Base-by-base conservation (phyloP, 805 yeast species). In the Metschnikowia lochheadii region DNA sequence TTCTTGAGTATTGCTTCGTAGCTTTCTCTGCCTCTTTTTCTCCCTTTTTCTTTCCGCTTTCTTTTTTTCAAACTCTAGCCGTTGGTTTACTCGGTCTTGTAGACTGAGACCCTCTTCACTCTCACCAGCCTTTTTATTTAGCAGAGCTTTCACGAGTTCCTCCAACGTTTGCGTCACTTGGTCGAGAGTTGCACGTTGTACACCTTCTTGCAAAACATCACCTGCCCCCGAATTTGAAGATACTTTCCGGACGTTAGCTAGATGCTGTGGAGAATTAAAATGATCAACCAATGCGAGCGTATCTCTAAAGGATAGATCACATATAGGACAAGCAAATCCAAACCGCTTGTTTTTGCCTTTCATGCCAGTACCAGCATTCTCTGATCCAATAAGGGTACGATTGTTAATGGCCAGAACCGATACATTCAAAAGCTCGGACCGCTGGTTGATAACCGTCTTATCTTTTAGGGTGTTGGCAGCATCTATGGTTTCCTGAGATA, bases 311-410 rank as follows among this genome's bases (percentile, higher is more conserved):
- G 92, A 84, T 51, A 88, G 65, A 55, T 85, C 81, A 66, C 99
- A 94, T 1, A 80, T 65, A 10, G 85, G 87, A 67, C 99, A 94
- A 58, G 79, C 79, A 67, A 92, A 92, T 20, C 97, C 97, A 53
- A 88, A 87, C 23, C 87, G 81, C 77, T 48, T 89, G 81, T 53
- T 70, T 40, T 57, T 66, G 48, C 62, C 74, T 29, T 34, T 37
- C 20, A 44, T 36, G 8, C 40, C 40, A 26, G 17, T 36, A 3
- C 40, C 40, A 15, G 46, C 32, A 21, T 36, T 21, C 37, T 56
- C 35, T 63, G 69, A 35, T 11, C 63, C 67, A 26, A 73, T 61
- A 3, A 73, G 51, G 13, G 72, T 73, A 50, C 64, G 68, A n/a
- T 59, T 61, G 33, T 64, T 62, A 14, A 73, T 69, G 1, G 76